phyloP scores from a whole-genome alignment of 179 eudicot genomes.

The Amaranthus tricolor region DNA sequence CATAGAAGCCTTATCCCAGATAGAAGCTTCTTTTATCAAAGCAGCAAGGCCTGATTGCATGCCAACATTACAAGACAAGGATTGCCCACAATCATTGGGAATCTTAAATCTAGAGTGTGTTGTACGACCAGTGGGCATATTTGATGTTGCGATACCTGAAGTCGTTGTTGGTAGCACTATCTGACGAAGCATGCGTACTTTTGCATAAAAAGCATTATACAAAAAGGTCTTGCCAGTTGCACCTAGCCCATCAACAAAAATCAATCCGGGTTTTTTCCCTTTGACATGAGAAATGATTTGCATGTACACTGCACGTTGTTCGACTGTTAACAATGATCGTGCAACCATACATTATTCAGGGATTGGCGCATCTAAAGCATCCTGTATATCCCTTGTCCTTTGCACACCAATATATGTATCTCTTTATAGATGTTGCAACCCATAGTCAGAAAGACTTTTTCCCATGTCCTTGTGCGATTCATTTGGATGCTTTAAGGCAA shows the following conservation, averaged over 20 bases:
- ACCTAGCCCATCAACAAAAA: background rate
- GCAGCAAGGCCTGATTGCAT: background rate
- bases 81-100: background rate
- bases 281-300: background rate
- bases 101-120: background rate
- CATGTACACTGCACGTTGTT: background rate
- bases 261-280: background rate
- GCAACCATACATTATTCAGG: background rate
- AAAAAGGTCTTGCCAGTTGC: background rate
- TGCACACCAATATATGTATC: background rate
- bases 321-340: background rate
- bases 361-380: slow-evolving; percentile 12
- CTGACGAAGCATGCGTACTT: background rate
- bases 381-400: background rate
- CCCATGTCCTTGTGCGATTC: background rate
- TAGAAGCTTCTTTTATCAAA: background rate
- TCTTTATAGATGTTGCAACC: background rate
- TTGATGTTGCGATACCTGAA: background rate
- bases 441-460: background rate
- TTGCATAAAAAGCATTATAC: background rate
- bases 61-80: background rate
- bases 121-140: background rate
- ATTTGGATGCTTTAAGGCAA: background rate
- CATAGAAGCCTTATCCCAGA: slow-evolving; percentile 12
- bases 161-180: background rate